A percentile compares a stretch with the other conserved stretches of the same genome.
phyloP scores from a whole-genome alignment of 305 asterid species.

The Solanum aculeatissimum region DNA sequence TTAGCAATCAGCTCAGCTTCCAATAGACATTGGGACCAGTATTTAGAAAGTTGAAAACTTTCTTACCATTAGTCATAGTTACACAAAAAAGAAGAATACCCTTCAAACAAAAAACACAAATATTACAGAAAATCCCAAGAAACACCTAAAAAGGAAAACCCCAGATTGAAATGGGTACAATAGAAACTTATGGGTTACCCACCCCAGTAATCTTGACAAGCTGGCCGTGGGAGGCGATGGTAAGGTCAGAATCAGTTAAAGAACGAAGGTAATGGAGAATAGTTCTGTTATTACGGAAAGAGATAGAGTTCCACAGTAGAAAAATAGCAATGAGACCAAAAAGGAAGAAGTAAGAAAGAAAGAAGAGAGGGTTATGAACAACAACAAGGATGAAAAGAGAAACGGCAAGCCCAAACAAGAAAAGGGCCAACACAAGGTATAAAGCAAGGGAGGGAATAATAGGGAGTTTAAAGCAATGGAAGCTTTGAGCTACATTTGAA shows the following conservation, averaged over 20 bases:
- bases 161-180: neutral
- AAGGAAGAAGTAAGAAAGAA: constrained; percentile 11
- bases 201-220: constrained; percentile 41
- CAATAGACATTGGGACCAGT: neutral
- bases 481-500: constrained; percentile 6
- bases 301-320: constrained; percentile 25
- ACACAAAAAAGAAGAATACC: neutral
- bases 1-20: neutral
- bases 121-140: neutral
- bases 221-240: constrained; percentile 22
- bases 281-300: constrained; percentile 6
- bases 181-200: neutral
- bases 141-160: neutral
- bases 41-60: neutral
- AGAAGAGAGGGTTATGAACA: constrained; percentile 23
- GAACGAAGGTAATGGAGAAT: constrained; percentile 16
- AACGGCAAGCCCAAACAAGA: constrained; percentile 21
- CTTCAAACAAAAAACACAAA: neutral
- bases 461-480: constrained; percentile 8
- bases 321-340: constrained; percentile 14
- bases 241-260: constrained; percentile 28
- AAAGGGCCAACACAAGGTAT: constrained; percentile 14
- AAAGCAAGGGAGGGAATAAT: constrained; percentile 13
- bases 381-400: constrained; percentile 26
- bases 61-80: neutral